Evolutionary conservation across 768 basidiomycete species (phyloP), one percentile per base, ranked within the genome.

Genomic region (Amanita fuliginea): DNA sequence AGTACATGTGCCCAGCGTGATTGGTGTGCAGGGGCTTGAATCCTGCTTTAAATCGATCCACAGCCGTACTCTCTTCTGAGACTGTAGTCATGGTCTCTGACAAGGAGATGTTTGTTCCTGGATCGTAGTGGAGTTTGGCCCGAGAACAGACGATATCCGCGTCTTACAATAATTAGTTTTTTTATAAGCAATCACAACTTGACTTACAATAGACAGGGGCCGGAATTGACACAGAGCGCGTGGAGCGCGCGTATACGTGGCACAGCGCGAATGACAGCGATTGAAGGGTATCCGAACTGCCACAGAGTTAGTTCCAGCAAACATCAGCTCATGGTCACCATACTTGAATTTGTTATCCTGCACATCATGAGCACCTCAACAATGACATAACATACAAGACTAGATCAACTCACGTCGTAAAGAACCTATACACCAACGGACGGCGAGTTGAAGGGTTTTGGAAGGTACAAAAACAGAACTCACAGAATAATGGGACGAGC

Each of bases 171-270:
- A n/a, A 37, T 36, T 37, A 39, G 22, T 16, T 32, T 37, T 10
- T 13, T 22, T n/a, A 19, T 7, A 22, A 13, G 10, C 22, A 33
- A 34, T 16, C 7, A 30, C 28, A 16, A 30, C 8, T 18, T 18
- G 10, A 0, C 81, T 57, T 57, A 89, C 87, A 91, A 54, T 91
- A 91, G 0, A 90, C 86, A 0, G 88, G 88, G 0, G 88, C 87
- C 0, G 88, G 88, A 37, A 91, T 90, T 0, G 87, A 90, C 0
- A 92, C 88, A 0, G 86, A 86, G 6, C 89, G 81, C 0, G 89
- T 91, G 0, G 88, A 74, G 0, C 86, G 74, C 0, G 88, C 86
- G 45, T 87, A 91, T 0, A 87, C 80, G 42, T 92, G 86, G 57
- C 86, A 87, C 0, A 92, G 68, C 0, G 82, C 76, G 47, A 82